Base-by-base conservation (phyloP, 78 protist genomes). In the Trichosphaerium sp. region DNA sequence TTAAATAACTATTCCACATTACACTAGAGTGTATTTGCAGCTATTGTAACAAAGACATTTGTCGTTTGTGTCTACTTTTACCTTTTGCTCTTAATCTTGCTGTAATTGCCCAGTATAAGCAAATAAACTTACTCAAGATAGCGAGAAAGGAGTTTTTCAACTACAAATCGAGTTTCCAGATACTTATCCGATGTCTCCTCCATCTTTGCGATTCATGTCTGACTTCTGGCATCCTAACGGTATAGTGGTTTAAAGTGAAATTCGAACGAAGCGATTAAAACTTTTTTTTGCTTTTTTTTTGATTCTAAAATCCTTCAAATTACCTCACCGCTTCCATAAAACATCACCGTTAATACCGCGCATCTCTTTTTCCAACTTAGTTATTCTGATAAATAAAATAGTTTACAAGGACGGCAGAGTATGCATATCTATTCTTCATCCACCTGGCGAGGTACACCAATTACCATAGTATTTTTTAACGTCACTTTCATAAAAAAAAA, bases 401-500 rank as follows among this genome's bases (percentile, higher is more conserved):
- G 78, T 80, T 29, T 85, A 89, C 71, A 34, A 67, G 14, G 80
- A 88, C 43, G 92, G 92, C 39, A 63, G 69, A 26, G 89, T 90
- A 31, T 90, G 95, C 68, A 90, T 90, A 35, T 75, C 86, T 35
- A 90, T 90, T 57, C 80, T 90, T 42, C 95, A 90, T 55, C 77
- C 90, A 14, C 91, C 93, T 10, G 74, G 74, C 47, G 71, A 68
- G 4, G 75, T 47, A n/a, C n/a, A n/a, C n/a, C n/a, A n/a, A n/a
- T n/a, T n/a, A n/a, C n/a, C n/a, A n/a, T 12, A 25, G 29, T 10
- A 23, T 23, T 18, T 49, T 43, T n/a, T n/a, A n/a, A n/a, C n/a
- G n/a, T n/a, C n/a, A n/a, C n/a, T n/a, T n/a, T n/a, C n/a, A n/a
- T n/a, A n/a, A n/a, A n/a, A n/a, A n/a, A n/a, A n/a, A n/a, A n/a